Base-by-base conservation (phyloP, 306 rosid species). In the Sindora glabra region DNA sequence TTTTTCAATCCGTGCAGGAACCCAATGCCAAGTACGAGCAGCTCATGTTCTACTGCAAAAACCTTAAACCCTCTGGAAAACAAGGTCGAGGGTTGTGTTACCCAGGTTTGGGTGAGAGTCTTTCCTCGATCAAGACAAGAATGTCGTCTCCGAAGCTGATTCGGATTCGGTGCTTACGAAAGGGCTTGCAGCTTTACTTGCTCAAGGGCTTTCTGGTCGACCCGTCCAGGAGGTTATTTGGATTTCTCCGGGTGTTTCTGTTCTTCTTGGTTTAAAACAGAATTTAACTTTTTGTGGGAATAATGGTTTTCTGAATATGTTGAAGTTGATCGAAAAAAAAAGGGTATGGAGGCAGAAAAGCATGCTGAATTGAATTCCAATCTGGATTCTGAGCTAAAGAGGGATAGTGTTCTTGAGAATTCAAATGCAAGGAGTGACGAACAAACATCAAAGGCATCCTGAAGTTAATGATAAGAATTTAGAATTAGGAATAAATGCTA, bases 31-130 rank as follows among this genome's bases (percentile, higher is more conserved):
- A 82, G 73, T 94, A 94, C 68, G 80, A 94, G 67, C 95, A 89
- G 41, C 94, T 94, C n/a, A 56, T 94, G 57, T 86, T 86, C 85
- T 94, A 89, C 44, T 96, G 94, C 8, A 83, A 80, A 41, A 89
- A 80, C 55, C 96, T 94, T 56, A 80, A 82, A 73, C 87, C 99
- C 51, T 87, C 89, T 23, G 54, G 73, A 79, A 4, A 94, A 94
- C 68, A 94, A 89, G 63, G 99, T 94, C 48, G 78, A 86, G 59
- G 99, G 99, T 3, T 94, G 99, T 46, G 99, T 94, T 50, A 89
- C 99, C 1, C 99, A 94, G 89, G 99, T 94, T 19, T 94, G 99
- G 99, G 99, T 94, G 37, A 81, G 94, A 55, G 95, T 95, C 41
- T 94, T n/a, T 67, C 57, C 77, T 94, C 17, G 95, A 94, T 60